Base-by-base conservation (phyloP, 2,329 filamentous ascomycete species). In the Boeremia exigua region DNA sequence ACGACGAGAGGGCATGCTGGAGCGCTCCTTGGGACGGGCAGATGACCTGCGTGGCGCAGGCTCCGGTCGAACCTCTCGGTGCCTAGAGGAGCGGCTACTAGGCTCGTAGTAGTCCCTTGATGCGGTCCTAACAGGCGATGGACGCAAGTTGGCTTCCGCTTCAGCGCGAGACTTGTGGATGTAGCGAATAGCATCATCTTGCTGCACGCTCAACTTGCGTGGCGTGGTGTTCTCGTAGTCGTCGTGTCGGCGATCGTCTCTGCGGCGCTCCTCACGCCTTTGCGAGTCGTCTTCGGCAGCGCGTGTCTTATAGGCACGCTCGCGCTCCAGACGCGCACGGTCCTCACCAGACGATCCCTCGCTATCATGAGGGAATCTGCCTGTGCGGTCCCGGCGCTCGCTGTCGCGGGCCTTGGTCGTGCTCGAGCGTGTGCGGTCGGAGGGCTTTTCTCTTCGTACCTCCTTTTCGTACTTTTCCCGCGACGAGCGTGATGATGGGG, bases 401-500 rank as follows among this genome's bases (percentile, higher is more conserved):
- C 71, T 40, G 69, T 56, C 53, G 14, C 53, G 53, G 11, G 53
- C 44, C 17, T 61, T 75, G 73, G 54, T 70, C 73, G 57, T 72
- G 71, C 45, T 80, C 77, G 71, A 72, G 34, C 77, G 69, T 10
- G 71, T 65, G 28, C 75, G 70, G 57, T 80, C 78, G 28, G 58
- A 42, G 14, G 43, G 68, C 36, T 58, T 65, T 52, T 59, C 65
- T 50, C 55, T 64, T 58, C 60, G 63, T 14, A 49, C 47, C 48
- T 73, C 70, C 58, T 72, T 72, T 14, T 73, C 70, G 30, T 59
- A 27, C 33, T 53, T 57, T 34, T 57, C 49, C 32, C 70, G 70
- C 7, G 66, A 61, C 2, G 67, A 56, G 47, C 69, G 69, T 6
- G 66, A 48, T 2, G 67, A 46, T 14, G 65, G 47, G 58, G 48